These are phyloP conservation scores for Quercus berberidifolia DNA, from an alignment of 306 rosid species.

Conservation along the genomic window DNA sequence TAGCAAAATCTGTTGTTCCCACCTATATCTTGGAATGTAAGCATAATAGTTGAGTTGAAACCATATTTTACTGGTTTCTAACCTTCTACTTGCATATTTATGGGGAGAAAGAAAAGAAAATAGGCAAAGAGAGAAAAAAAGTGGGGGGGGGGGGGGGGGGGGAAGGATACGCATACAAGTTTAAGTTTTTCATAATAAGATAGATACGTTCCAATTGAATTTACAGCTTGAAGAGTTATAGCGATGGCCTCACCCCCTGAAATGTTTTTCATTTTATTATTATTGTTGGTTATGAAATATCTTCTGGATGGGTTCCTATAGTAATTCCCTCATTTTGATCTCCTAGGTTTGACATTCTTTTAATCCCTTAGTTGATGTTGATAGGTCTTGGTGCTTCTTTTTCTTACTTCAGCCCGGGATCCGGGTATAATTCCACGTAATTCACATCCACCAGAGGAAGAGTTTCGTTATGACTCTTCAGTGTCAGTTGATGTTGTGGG, in stretches of 20 bases:
- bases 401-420: constrained; percentile 88
- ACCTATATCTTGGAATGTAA: neutral
- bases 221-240: neutral
- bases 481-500: constrained; percentile 55
- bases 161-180: no score
- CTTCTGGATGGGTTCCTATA: neutral
- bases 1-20: neutral
- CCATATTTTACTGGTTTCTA: neutral
- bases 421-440: constrained; percentile 93
- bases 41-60: neutral
- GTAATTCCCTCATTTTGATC: constrained; percentile 6
- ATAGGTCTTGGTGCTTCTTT: constrained; percentile 86
- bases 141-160: no score
- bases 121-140: no score
- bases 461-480: constrained; percentile 59
- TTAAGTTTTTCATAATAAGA: neutral
- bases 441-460: constrained; percentile 92
- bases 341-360: constrained; percentile 16
- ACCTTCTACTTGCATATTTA: neutral
- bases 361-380: constrained; percentile 45
- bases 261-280: neutral
- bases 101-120: no score
- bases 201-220: neutral
- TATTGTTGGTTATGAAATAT: neutral
- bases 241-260: neutral